Evolutionary conservation across 148 eudicot species (phyloP).

Genomic region (Agrostemma githago): DNA sequence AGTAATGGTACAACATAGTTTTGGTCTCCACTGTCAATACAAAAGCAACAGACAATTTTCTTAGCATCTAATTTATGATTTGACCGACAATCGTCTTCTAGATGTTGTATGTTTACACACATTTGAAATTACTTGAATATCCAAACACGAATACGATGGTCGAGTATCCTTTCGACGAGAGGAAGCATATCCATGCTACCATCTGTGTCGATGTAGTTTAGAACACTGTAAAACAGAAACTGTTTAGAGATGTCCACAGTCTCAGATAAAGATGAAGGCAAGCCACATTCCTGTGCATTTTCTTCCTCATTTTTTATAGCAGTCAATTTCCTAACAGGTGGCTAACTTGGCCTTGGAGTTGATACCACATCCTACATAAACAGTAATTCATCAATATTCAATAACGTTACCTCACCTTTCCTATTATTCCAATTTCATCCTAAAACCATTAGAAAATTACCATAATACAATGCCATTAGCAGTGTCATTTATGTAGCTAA

Average conservation of each 20-base stretch:
- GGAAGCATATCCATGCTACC: conserved; percentile 80
- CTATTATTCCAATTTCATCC: neutral
- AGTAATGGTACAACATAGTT: conserved; percentile 92
- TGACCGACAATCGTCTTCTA: neutral
- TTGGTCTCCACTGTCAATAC: conserved; percentile 68
- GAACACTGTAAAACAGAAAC: conserved; percentile 35
- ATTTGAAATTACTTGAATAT: conserved; percentile 56
- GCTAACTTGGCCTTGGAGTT: conserved; percentile 89
- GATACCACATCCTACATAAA: conserved; percentile 85
- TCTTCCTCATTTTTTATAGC: conserved; percentile 86
- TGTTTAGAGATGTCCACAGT: conserved; percentile 8
- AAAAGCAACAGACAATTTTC: neutral
- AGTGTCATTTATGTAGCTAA: conserved; percentile 97
- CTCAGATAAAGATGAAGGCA: conserved; percentile 97
- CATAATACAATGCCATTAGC: conserved; percentile 88
- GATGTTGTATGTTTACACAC: neutral
- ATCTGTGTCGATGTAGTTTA: conserved; percentile 61
- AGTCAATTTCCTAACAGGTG: conserved; percentile 83
- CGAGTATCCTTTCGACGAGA: conserved; percentile 60
- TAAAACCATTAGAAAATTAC: conserved; percentile 36
- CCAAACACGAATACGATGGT: conserved; percentile 62
- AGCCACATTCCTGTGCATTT: conserved; percentile 86
- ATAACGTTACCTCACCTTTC: no score
- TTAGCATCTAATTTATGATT: neutral
- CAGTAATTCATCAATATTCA: neutral